Evolutionary conservation across 164 flowering plant genomes (phyloP).

Genomic region (Dillenia suffruticosa): DNA sequence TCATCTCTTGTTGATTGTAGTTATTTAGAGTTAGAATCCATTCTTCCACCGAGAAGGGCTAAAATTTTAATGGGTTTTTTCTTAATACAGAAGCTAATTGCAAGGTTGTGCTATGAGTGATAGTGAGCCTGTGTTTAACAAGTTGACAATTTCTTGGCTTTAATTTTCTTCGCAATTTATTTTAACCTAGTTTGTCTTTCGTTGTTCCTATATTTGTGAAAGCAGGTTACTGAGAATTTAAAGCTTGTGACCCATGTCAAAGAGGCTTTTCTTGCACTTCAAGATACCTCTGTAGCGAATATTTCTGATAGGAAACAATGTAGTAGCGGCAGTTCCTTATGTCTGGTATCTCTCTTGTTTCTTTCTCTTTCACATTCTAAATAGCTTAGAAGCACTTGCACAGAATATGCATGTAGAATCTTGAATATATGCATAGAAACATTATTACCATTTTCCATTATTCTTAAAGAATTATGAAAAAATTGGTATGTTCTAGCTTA

Average conservation of each 20-base stretch:
- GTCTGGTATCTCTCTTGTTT: slow-evolving; percentile 28
- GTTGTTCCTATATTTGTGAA: slow-evolving; percentile 8
- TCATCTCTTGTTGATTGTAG: no score
- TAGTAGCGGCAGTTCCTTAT: slow-evolving; percentile 16
- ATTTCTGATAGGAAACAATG: slow-evolving; percentile 19
- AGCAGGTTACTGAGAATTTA: slow-evolving; percentile 58
- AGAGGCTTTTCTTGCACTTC: slow-evolving; percentile 40
- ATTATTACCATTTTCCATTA: no score
- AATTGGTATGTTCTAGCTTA: background rate
- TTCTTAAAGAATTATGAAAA: background rate
- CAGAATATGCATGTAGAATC: no score
- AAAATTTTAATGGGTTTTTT: no score
- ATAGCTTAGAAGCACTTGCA: background rate
- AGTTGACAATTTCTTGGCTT: background rate
- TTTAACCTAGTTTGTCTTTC: background rate
- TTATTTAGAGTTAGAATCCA: no score
- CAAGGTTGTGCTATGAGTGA: background rate
- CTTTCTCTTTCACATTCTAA: slow-evolving; percentile 6
- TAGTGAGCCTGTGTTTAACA: background rate
- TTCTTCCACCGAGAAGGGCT: no score
- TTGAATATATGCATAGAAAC: no score
- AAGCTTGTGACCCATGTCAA: slow-evolving; percentile 45
- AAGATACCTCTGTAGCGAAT: slow-evolving; percentile 31
- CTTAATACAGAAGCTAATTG: no score
- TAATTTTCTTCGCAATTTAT: background rate